phyloP scores from a whole-genome alignment of 2,329 filamentous ascomycete genomes.

The Rachicladosporium sp. region DNA sequence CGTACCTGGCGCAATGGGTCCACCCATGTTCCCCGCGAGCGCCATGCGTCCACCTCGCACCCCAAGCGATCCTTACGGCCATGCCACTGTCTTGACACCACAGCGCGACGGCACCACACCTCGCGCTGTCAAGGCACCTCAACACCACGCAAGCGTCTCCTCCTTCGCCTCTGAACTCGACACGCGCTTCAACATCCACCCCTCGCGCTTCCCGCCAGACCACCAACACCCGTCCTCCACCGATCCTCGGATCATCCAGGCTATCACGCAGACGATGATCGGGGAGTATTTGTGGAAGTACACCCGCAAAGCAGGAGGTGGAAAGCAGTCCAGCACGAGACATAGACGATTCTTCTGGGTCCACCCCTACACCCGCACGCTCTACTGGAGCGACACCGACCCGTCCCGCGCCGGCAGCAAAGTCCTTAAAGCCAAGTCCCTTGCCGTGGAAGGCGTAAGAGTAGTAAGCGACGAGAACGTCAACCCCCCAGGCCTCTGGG shows the following conservation, averaged over 20 bases:
- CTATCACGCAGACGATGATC: slow-evolving; percentile 99
- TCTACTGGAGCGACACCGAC: slow-evolving; percentile 94
- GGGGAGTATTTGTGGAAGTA: slow-evolving; percentile 99
- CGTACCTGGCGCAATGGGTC: slow-evolving; percentile 55
- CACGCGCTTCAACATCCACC: slow-evolving; percentile 69
- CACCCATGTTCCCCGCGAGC: slow-evolving; percentile 72
- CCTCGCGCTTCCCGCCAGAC: slow-evolving; percentile 38
- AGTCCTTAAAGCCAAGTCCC: slow-evolving; percentile 75
- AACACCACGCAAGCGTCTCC: slow-evolving; percentile 72
- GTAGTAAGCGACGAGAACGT: slow-evolving; percentile 92
- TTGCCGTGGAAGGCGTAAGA: slow-evolving; percentile 82
- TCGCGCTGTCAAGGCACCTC: slow-evolving; percentile 25
- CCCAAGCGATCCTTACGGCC: slow-evolving; percentile 12
- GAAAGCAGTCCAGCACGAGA: slow-evolving; percentile 74
- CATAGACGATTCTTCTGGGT: slow-evolving; percentile 98
- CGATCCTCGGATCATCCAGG: slow-evolving; percentile 96
- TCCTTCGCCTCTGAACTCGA: slow-evolving; percentile 94
- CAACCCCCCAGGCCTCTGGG: slow-evolving; percentile 84
- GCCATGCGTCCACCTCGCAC: slow-evolving; percentile 40
- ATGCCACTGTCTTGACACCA: slow-evolving; percentile 9
- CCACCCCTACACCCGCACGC: slow-evolving; percentile 86
- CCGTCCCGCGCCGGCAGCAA: slow-evolving; percentile 65
- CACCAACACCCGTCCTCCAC: slow-evolving; percentile 55
- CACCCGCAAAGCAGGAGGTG: slow-evolving; percentile 83
- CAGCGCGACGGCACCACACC: slow-evolving; percentile 44